A percentile compares a stretch with the other conserved stretches of the same genome.
phyloP scores from a whole-genome alignment of 2,329 filamentous ascomycete genomes.

The Phyllosticta citriasiana region DNA sequence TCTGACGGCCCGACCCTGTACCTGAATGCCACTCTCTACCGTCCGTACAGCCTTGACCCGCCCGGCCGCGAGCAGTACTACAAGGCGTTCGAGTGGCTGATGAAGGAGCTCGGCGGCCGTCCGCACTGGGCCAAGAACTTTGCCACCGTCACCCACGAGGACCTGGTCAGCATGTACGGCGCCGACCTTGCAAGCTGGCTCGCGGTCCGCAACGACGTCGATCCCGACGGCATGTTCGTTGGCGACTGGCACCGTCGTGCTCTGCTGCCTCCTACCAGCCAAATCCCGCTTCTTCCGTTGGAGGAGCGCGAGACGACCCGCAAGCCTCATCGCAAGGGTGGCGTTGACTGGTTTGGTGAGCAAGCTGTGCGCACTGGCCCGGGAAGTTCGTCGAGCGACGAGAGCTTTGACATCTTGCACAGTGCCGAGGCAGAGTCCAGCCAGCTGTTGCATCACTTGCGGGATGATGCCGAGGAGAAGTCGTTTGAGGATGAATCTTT shows the following conservation, averaged over 20 bases:
- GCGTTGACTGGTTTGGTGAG: slow-evolving; percentile 30
- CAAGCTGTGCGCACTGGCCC: slow-evolving; percentile 16
- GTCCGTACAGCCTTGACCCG: slow-evolving; percentile 69
- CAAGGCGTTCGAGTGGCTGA: slow-evolving; percentile 80
- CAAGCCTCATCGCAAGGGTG: slow-evolving; percentile 20
- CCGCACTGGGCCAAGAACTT: slow-evolving; percentile 97
- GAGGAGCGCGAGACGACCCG: slow-evolving; percentile 35
- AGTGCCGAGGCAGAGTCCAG: slow-evolving; percentile 33
- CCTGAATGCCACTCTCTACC: slow-evolving; percentile 82
- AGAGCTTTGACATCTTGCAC: slow-evolving; percentile 38
- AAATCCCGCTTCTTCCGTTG: slow-evolving; percentile 23
- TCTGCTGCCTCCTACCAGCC: slow-evolving; percentile 34
- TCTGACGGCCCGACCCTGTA: slow-evolving; percentile 66
- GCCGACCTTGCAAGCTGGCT: slow-evolving; percentile 57
- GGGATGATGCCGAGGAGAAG: not conserved
- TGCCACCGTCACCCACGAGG: slow-evolving; percentile 43
- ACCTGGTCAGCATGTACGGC: slow-evolving; percentile 61
- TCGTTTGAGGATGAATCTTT: not conserved
- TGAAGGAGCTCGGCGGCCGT: slow-evolving; percentile 70
- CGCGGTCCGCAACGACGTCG: slow-evolving; percentile 56
- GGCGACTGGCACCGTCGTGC: slow-evolving; percentile 79
- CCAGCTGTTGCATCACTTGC: slow-evolving; percentile 14
- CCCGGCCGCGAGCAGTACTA: slow-evolving; percentile 72
- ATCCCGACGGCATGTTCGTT: slow-evolving; percentile 78
- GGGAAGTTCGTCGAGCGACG: slow-evolving; percentile 21